These are phyloP conservation scores for Ophiognomonia clavigignenti-juglandacearum DNA, from an alignment of 2,329 filamentous ascomycete genomes.

Conservation along the genomic window DNA sequence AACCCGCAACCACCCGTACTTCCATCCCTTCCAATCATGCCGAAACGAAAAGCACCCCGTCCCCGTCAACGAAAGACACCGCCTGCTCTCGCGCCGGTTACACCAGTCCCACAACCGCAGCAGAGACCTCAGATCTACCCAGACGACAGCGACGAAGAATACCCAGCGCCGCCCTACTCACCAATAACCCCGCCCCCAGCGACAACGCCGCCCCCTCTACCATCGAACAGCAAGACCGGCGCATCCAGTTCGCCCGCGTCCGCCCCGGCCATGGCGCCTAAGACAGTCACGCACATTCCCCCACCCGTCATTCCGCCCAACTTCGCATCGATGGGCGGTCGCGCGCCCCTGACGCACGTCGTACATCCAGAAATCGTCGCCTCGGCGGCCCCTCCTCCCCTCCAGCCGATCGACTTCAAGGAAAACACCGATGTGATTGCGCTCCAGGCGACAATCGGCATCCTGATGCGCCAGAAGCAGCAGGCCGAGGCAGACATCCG, in stretches of 20 bases:
- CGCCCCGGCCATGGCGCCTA: background rate
- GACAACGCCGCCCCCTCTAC: no score
- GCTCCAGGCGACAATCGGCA: constrained; percentile 76
- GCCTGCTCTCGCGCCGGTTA: background rate
- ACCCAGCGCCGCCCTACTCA: constrained; percentile 14
- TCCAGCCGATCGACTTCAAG: constrained; percentile 52
- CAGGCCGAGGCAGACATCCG: constrained; percentile 73
- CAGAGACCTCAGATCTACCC: constrained; percentile 8
- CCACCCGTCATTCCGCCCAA: constrained; percentile 17
- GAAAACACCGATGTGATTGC: constrained; percentile 83
- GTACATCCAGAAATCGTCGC: constrained; percentile 34
- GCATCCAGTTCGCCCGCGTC: background rate
- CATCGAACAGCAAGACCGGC: no score
- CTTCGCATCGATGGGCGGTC: constrained; percentile 25
- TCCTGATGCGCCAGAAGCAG: constrained; percentile 80
- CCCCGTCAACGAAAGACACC: background rate
- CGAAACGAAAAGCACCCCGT: background rate
- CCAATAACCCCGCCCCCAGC: background rate
- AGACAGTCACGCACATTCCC: constrained; percentile 11
- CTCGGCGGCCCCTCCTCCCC: constrained; percentile 33
- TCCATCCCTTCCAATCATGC: background rate
- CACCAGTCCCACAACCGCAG: background rate
- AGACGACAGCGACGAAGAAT: background rate
- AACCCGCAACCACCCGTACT: constrained; percentile 6
- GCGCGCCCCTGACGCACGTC: constrained; percentile 39